Evolutionary conservation across 2,329 filamentous ascomycete species (phyloP).

Genomic region (Paraphoma chrysanthemicola): DNA sequence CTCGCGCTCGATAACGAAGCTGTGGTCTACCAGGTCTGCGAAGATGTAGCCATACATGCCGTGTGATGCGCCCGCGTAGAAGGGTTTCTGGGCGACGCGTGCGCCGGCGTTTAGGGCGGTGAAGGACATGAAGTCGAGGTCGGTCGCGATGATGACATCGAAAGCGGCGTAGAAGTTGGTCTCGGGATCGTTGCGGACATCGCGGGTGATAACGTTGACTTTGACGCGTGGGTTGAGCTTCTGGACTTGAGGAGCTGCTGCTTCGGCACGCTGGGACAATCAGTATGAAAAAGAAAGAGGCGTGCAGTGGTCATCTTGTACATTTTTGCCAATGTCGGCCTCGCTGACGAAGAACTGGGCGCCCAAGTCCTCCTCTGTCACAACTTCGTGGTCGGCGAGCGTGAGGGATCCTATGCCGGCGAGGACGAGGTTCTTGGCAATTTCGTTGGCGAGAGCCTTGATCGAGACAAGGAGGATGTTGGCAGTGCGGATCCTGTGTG

Average conservation of each 20-base stretch:
- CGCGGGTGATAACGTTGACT: conserved; percentile 72
- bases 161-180: conserved; percentile 78
- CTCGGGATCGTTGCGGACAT: conserved; percentile 66
- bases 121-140: conserved; percentile 77
- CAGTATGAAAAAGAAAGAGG: background rate
- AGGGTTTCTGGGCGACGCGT: conserved; percentile 77
- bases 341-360: conserved; percentile 76
- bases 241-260: conserved; percentile 77
- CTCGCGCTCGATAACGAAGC: conserved; percentile 86
- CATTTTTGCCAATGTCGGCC: conserved; percentile 75
- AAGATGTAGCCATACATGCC: conserved; percentile 97
- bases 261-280: conserved; percentile 72
- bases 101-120: conserved; percentile 86
- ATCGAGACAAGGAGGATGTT: conserved; percentile 90
- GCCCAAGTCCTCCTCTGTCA: conserved; percentile 79
- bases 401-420: conserved; percentile 92
- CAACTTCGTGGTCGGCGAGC: conserved; percentile 77
- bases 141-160: conserved; percentile 88
- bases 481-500: conserved; percentile 78
- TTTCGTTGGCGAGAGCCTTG: conserved; percentile 87
- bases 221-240: conserved; percentile 89
- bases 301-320: conserved; percentile 37
- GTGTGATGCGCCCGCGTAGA: conserved; percentile 87
- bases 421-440: conserved; percentile 96
- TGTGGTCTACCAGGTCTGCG: conserved; percentile 87